Conservation (phyloP, 495 filamentous ascomycete genomes). For the Penicillium angulare region DNA sequence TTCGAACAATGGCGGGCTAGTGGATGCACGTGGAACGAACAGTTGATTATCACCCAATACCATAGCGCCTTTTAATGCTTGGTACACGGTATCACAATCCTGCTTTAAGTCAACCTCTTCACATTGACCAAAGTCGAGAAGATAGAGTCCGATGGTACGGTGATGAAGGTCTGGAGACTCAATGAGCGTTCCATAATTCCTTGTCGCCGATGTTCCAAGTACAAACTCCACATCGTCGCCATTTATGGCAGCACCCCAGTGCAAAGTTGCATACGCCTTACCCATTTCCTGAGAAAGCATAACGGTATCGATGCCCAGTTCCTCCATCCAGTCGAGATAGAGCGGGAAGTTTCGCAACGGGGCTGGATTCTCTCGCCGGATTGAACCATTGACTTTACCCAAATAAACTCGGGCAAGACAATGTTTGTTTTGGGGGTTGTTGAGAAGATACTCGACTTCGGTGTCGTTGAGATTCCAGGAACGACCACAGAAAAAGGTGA, state of each 20-base stretch:
- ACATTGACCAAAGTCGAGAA: slow-evolving; percentile 14
- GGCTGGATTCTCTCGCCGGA: background rate
- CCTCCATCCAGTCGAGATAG: slow-evolving; percentile 4
- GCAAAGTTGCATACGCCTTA: slow-evolving; percentile 12
- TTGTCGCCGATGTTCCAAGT: slow-evolving; percentile 3
- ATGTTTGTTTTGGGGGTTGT: slow-evolving; percentile 8
- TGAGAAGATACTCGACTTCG: background rate
- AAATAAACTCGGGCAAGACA: slow-evolving; percentile 11
- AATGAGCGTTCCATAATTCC: background rate
- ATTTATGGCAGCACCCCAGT: slow-evolving; percentile 10
- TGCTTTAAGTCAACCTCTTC: slow-evolving; percentile 7
- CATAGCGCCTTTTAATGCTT: slow-evolving; percentile 18
- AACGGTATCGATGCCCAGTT: slow-evolving; percentile 1
- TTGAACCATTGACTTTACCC: slow-evolving; percentile 32
- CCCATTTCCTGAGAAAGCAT: slow-evolving; percentile 7
- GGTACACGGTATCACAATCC: slow-evolving; percentile 8
- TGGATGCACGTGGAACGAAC: slow-evolving; percentile 8
- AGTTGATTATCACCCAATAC: slow-evolving; percentile 14
- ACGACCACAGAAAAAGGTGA: background rate
- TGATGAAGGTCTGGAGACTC: slow-evolving; percentile 7
- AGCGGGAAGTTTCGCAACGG: slow-evolving; percentile 11
- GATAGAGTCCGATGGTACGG: slow-evolving; percentile 5
- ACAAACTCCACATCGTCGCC: slow-evolving; percentile 21
- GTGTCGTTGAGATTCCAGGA: background rate
- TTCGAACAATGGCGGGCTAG: slow-evolving; percentile 7